Evolutionary conservation across 2,329 filamentous ascomycete genomes (phyloP).

Genomic region (Exophiala dermatitidis): DNA sequence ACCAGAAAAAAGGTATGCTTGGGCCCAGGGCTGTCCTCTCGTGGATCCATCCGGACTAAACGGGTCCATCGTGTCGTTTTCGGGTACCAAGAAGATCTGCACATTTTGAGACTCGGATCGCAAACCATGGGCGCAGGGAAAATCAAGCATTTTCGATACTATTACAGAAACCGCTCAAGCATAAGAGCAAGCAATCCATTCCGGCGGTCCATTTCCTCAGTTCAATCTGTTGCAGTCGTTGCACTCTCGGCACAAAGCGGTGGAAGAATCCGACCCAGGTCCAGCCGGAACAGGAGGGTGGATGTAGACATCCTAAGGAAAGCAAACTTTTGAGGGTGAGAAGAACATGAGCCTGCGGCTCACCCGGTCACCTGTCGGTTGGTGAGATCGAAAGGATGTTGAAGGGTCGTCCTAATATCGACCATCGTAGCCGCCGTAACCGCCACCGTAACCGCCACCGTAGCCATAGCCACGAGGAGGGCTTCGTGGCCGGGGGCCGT

Average conservation of each 20-base stretch:
- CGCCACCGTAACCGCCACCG: slow-evolving; percentile 20
- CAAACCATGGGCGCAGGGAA: neutral
- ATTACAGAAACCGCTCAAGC: slow-evolving; percentile 5
- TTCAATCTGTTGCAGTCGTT: slow-evolving; percentile 3
- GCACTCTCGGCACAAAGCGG: slow-evolving; percentile 1
- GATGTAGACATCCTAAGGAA: neutral
- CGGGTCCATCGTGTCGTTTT: neutral
- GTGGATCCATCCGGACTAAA: too few relatives aligned
- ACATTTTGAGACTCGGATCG: neutral
- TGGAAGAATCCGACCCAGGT: neutral
- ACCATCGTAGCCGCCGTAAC: slow-evolving; percentile 22
- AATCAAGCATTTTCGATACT: neutral
- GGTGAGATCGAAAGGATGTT: neutral
- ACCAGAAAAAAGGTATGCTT: too few relatives aligned
- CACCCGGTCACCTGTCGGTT: neutral
- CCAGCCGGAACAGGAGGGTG: neutral
- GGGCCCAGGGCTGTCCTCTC: too few relatives aligned
- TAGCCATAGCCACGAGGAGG: slow-evolving; percentile 25
- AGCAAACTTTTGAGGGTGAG: slow-evolving; percentile 1
- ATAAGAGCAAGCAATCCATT: slow-evolving; percentile 8
- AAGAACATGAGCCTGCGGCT: neutral
- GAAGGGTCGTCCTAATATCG: slow-evolving; percentile 18
- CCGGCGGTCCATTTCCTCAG: slow-evolving; percentile 7
- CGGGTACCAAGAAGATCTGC: slow-evolving; percentile 1
- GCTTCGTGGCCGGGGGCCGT: slow-evolving; percentile 21